These are phyloP conservation scores for Penicillium sp. DNA, from an alignment of 2,329 filamentous ascomycete genomes.

Conservation along the genomic window DNA sequence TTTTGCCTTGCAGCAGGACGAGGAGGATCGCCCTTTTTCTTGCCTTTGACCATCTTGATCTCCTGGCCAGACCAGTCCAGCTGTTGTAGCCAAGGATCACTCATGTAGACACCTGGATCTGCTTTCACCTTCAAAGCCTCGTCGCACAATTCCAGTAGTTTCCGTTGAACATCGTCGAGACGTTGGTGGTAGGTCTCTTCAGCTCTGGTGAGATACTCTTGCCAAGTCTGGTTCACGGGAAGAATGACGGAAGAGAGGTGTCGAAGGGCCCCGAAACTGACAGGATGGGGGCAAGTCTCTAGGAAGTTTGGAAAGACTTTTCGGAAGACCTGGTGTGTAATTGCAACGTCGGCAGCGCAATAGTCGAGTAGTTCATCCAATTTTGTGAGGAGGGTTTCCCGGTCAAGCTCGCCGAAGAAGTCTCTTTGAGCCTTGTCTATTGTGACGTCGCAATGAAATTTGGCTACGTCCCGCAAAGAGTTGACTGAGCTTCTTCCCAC, in stretches of 20 bases:
- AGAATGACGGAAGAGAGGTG: constrained; percentile 94
- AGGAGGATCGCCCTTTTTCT: constrained; percentile 80
- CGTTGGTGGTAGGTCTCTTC: constrained; percentile 82
- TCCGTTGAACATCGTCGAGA: constrained; percentile 74
- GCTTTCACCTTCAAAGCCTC: constrained; percentile 76
- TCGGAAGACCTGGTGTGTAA: constrained; percentile 93
- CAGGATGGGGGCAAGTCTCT: constrained; percentile 88
- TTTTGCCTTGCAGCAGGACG: constrained; percentile 83
- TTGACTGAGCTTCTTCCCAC: constrained; percentile 93
- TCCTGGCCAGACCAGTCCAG: constrained; percentile 96
- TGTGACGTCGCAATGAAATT: constrained; percentile 89
- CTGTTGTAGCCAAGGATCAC: constrained; percentile 89
- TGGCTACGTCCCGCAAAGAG: constrained; percentile 90
- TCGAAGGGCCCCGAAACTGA: constrained; percentile 91
- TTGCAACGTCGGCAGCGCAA: constrained; percentile 88
- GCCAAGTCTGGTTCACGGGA: constrained; percentile 86
- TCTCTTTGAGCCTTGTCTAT: constrained; percentile 89
- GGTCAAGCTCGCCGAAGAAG: constrained; percentile 81
- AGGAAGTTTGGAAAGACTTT: constrained; percentile 91
- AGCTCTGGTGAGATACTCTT: constrained; percentile 78
- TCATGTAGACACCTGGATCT: constrained; percentile 68
- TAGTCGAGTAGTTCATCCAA: constrained; percentile 87
- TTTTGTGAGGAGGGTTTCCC: constrained; percentile 68
- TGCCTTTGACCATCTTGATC: constrained; percentile 86
- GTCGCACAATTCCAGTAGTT: constrained; percentile 72